Conservation (phyloP, 2,329 filamentous ascomycete genomes). For the Colletotrichum musae region DNA sequence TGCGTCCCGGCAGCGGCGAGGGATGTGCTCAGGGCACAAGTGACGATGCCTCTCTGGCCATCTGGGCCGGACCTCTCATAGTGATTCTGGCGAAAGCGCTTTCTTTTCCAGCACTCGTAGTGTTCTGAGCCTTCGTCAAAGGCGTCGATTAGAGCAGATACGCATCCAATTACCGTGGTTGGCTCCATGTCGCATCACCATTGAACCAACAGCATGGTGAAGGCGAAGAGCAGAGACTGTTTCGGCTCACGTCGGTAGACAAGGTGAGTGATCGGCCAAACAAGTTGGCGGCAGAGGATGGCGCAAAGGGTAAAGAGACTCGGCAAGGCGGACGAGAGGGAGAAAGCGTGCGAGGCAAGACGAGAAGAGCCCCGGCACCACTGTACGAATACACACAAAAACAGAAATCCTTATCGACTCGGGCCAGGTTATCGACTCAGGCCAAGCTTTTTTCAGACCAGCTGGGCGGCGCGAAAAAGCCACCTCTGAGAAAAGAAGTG, state of each 20-base stretch:
- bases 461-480: not conserved
- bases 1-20: slow-evolving; percentile 49
- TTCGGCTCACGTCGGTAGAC: not conserved
- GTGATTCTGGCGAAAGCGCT: slow-evolving; percentile 51
- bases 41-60: slow-evolving; percentile 38
- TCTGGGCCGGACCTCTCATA: slow-evolving; percentile 45
- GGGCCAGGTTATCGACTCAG: slow-evolving; percentile 10
- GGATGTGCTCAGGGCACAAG: slow-evolving; percentile 53
- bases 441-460: slow-evolving; percentile 17
- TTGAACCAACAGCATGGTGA: slow-evolving; percentile 32
- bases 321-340: not conserved
- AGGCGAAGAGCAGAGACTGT: not conserved
- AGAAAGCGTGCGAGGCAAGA: not conserved
- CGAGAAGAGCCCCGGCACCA: not conserved
- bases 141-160: slow-evolving; percentile 40
- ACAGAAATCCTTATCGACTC: slow-evolving; percentile 18
- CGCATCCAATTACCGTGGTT: slow-evolving; percentile 43
- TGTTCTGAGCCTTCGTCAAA: slow-evolving; percentile 41
- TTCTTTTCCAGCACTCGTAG: slow-evolving; percentile 54
- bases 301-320: not conserved
- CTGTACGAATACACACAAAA: not conserved
- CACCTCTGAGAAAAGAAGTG: not conserved
- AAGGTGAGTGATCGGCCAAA: not conserved
- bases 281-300: not conserved
- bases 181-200: slow-evolving; percentile 41